Conservation (phyloP, 1,139 yeast species). For the Hemisphaericaspora subhashii region DNA sequence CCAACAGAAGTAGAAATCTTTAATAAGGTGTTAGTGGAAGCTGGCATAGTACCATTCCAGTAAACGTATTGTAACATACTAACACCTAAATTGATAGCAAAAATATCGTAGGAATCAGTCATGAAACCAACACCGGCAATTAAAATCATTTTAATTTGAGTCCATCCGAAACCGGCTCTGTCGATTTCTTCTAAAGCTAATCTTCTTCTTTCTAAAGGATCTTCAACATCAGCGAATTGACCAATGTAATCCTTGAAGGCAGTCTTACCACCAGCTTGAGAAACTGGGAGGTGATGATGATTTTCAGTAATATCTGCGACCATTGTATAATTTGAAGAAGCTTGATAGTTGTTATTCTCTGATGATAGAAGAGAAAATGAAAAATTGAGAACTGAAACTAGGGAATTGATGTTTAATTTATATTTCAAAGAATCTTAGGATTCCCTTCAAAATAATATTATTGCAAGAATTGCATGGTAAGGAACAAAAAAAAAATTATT, state of each 20-base stretch:
- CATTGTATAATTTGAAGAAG: constrained; percentile 1
- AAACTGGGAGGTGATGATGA: constrained; percentile 7
- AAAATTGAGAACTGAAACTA: background rate
- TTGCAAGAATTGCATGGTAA: too few species aligned
- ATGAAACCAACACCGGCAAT: constrained; percentile 95
- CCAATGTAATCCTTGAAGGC: constrained; percentile 86
- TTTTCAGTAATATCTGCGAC: constrained; percentile 7
- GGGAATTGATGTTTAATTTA: background rate
- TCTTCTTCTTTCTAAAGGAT: constrained; percentile 87
- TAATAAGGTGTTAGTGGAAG: constrained; percentile 68
- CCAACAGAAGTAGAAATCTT: constrained; percentile 93
- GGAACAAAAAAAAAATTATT: background rate
- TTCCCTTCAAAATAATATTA: too few species aligned
- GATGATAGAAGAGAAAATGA: constrained; percentile 5
- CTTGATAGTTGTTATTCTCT: background rate
- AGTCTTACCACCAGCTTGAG: constrained; percentile 69
- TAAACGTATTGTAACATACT: constrained; percentile 73
- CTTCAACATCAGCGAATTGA: constrained; percentile 81
- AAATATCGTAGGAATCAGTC: constrained; percentile 90
- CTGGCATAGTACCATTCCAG: constrained; percentile 64
- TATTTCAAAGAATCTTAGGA: background rate
- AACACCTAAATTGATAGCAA: constrained; percentile 81
- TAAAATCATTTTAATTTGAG: constrained; percentile 79
- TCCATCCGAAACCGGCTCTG: constrained; percentile 83
- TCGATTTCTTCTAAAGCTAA: constrained; percentile 87